Conservation (phyloP, 768 basidiomycete species). For the Panaeolus papilionaceus region DNA sequence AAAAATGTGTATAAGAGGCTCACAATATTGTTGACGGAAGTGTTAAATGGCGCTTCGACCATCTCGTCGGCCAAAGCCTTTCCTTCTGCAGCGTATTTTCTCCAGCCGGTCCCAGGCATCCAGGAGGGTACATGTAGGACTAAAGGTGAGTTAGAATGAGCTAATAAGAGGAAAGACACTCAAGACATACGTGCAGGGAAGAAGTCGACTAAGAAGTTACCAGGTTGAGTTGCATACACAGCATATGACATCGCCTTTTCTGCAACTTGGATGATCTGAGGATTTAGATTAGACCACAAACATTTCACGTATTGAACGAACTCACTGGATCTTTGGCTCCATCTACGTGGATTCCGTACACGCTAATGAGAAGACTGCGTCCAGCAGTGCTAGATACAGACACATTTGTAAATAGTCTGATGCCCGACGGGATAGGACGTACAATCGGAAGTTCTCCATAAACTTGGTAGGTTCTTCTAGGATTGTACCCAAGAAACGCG, state of each 20-base stretch:
- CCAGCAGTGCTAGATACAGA: slow-evolving; percentile 29
- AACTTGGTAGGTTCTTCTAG: slow-evolving; percentile 30
- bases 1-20: background rate
- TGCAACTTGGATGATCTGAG: slow-evolving; percentile 32
- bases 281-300: background rate
- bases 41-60: slow-evolving; percentile 44
- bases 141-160: slow-evolving; percentile 16
- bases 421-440: slow-evolving; percentile 14
- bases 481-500: slow-evolving; percentile 28
- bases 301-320: background rate
- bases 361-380: slow-evolving; percentile 28
- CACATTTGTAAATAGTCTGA: background rate
- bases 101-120: slow-evolving; percentile 53
- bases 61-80: slow-evolving; percentile 38
- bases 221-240: slow-evolving; percentile 31
- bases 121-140: slow-evolving; percentile 40
- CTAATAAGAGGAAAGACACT: background rate
- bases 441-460: slow-evolving; percentile 36
- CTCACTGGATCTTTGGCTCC: slow-evolving; percentile 30
- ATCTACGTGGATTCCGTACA: slow-evolving; percentile 35
- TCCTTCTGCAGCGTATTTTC: slow-evolving; percentile 42
- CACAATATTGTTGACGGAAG: slow-evolving; percentile 43
- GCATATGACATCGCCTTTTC: slow-evolving; percentile 31
- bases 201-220: slow-evolving; percentile 36
- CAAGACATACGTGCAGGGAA: slow-evolving; percentile 29